phyloP scores from a whole-genome alignment of 1,284 basidiomycete species.

The Athelia sp. region DNA sequence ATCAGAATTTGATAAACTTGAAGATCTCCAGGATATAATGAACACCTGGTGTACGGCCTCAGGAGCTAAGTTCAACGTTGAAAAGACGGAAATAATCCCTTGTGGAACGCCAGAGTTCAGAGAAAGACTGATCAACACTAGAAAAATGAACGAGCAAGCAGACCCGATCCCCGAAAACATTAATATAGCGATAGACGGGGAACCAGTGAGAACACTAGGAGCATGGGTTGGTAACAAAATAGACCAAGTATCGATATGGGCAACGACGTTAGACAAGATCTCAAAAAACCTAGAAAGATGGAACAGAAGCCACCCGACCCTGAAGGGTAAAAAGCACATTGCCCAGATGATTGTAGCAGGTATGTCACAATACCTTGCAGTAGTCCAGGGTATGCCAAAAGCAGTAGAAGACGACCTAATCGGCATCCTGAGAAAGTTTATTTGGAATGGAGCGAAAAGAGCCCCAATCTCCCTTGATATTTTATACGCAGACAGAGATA shows the following conservation, averaged over 20 bases:
- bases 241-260: constrained; percentile 14
- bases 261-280: constrained; percentile 20
- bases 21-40: constrained; percentile 14
- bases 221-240: constrained; percentile 21
- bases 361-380: constrained; percentile 18
- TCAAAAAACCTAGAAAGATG: constrained; percentile 13
- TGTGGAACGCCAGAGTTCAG: constrained; percentile 17
- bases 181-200: constrained; percentile 16
- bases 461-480: constrained; percentile 4
- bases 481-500: constrained; percentile 3
- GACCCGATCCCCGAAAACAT: constrained; percentile 1
- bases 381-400: constrained; percentile 34
- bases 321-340: too few species aligned
- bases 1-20: constrained; percentile 13
- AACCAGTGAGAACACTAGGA: constrained; percentile 19
- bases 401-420: constrained; percentile 32
- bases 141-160: background rate
- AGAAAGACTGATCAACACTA: background rate
- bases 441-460: constrained; percentile 12
- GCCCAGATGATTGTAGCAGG: constrained; percentile 33
- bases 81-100: constrained; percentile 30
- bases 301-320: constrained; percentile 23
- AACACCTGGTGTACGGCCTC: constrained; percentile 25
- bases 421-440: constrained; percentile 17
- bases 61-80: constrained; percentile 27